Evolutionary conservation across 1,284 basidiomycete species (phyloP), one percentile per base, ranked within the genome.

Genomic region (Ceratobasidium sp.): DNA sequence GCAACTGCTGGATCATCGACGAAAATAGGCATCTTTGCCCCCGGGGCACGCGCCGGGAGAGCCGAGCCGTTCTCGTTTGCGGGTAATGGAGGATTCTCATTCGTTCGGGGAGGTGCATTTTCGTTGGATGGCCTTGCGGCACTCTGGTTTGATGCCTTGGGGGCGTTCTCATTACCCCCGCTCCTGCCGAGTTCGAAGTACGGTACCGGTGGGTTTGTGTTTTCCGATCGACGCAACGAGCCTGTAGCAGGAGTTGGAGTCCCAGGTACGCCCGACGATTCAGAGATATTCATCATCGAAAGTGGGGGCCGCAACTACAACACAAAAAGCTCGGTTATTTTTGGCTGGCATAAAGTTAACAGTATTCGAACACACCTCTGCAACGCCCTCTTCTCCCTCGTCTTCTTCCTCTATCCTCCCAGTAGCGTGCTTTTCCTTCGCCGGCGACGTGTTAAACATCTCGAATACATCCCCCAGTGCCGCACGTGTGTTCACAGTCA

Each of bases 401-500:
- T 73, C 72, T 49, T 72, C 72, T 42, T 75, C 75, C 6, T 74
- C 75, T 79, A 75, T 75, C 25, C 64, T 74, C 33, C 46, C 75
- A 44, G 69, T 70, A 16, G 54, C 69, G 48, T 60, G 51, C 12
- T 69, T 73, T 12, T 72, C 71, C 18, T 51, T 73, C 81, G 79
- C 33, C 81, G 80, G 11, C 82, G 46, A 84, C 83, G 4, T 83
- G 79, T 96, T 96, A 79, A 94, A 96, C 88, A 97, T 92, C 72
- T 89, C 90, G 82, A 94, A 94, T 46, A 97, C 93, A 79, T 96
- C 95, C n/a, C 87, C 91, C 64, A 96, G 84, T 2, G 95, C 95
- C 75, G 94, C 92, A 79, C 94, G 95, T 54, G 92, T 94, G 78
- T 92, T 92, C 74, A 94, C 88, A 0, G 92, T 94, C 5, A 91